These are phyloP conservation scores for Forsythia suspensa DNA, from an alignment of 257 asterid genomes.

Conservation along the genomic window DNA sequence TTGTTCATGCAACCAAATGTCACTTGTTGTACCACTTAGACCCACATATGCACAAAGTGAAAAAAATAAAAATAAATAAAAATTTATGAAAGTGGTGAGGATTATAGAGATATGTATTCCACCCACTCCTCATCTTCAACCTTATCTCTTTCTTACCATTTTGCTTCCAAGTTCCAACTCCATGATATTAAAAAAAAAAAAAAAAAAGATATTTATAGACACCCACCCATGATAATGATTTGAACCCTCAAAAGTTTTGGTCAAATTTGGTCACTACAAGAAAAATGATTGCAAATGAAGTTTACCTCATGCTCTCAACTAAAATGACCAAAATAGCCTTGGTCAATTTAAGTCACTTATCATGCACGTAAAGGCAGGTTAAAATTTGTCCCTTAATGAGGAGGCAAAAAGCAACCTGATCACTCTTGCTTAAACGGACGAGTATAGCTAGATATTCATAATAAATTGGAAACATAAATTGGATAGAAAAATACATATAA, in stretches of 20 bases:
- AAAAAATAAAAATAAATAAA: background rate
- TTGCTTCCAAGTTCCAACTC: slow-evolving; percentile 7
- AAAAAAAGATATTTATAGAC: background rate
- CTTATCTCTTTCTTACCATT: slow-evolving; percentile 40
- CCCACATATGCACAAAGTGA: slow-evolving; percentile 1
- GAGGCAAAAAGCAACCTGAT: slow-evolving; percentile 71
- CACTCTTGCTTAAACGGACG: slow-evolving; percentile 72
- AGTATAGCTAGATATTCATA: background rate
- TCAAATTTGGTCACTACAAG: slow-evolving; percentile 18
- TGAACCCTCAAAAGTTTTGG: background rate
- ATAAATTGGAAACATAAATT: slow-evolving; percentile 3
- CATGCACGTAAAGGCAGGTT: slow-evolving; percentile 63
- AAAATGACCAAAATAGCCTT: slow-evolving; percentile 28
- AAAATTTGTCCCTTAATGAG: slow-evolving; percentile 49
- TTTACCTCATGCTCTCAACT: slow-evolving; percentile 15
- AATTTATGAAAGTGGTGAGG: slow-evolving; percentile 1
- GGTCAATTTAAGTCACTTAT: slow-evolving; percentile 43
- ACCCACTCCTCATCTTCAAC: slow-evolving; percentile 53
- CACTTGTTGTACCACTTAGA: slow-evolving; percentile 13
- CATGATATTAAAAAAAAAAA: background rate
- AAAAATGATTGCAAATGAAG: slow-evolving; percentile 26
- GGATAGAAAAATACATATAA: slow-evolving; percentile 12
- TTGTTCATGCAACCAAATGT: background rate
- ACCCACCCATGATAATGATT: background rate
- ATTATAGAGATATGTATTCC: slow-evolving; percentile 47